Evolutionary conservation across 306 rosid genomes (phyloP), one percentile per base, ranked within the genome.

Genomic region (Malus asiatica): DNA sequence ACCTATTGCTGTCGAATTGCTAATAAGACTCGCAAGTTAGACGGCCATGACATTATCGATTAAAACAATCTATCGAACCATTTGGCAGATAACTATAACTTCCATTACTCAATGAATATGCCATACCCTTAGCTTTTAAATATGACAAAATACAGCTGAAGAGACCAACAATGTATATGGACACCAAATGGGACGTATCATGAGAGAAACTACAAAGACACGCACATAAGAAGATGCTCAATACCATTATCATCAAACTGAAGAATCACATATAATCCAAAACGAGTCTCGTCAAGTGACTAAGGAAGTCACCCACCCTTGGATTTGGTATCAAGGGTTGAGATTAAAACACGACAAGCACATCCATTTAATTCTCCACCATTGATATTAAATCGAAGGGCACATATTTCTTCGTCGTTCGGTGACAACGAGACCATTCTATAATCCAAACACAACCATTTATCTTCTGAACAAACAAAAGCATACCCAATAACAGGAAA

Each of bases 151-250:
- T 77, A 30, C 78, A 77, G 75, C 78, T 74, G 38, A 11, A 38
- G 19, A 58, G 35, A 45, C 29, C 69, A 59, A 51, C 55, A 70
- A 58, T 76, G 25, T 13, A 38, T 25, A 61, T 53, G 15, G 46
- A n/a, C 76, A 38, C 42, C 29, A 61, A 66, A 73, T n/a, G 69
- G 20, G 29, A 55, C 8, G 44, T 42, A 66, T 72, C 68, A 63
- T 66, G 20, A 51, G 20, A 51, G 55, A 74, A 59, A 69, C 60
- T 1, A 61, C 51, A 59, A 53, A 29, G 22, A 18, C 13, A 6
- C 14, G 6, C 11, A 66, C 29, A 55, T 16, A 77, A 69, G 68
- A 76, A 72, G 73, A 72, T 66, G 78, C 61, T 66, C 25, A 27
- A 48, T 53, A 77, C 78, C 67, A 46, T 4, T 27, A 38, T 48